Conservation (phyloP, 2,329 filamentous ascomycete genomes). For the Fragosphaeria purpurea region DNA sequence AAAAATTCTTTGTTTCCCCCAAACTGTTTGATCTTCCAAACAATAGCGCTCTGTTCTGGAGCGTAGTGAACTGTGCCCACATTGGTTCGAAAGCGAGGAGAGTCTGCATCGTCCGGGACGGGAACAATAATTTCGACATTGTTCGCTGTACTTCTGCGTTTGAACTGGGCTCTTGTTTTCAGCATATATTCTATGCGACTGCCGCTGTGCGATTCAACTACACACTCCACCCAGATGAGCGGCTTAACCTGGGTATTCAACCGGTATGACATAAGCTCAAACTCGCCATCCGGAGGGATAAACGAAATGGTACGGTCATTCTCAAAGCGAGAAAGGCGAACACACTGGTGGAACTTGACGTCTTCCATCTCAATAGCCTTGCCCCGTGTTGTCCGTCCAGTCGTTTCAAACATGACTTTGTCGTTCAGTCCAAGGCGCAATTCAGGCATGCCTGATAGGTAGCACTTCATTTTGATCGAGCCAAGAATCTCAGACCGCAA, state of each 20-base stretch:
- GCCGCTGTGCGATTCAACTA: constrained; percentile 91
- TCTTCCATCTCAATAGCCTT: constrained; percentile 99
- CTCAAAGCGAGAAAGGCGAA: constrained; percentile 89
- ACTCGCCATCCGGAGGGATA: constrained; percentile 95
- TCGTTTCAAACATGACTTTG: constrained; percentile 99
- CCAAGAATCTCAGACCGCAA: constrained; percentile 92
- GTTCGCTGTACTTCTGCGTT: constrained; percentile 92
- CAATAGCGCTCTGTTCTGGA: constrained; percentile 91
- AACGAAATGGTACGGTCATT: constrained; percentile 98
- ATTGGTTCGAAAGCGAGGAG: constrained; percentile 91
- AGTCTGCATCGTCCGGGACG: constrained; percentile 93
- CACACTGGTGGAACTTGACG: constrained; percentile 98
- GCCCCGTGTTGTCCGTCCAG: constrained; percentile 81
- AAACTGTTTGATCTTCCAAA: constrained; percentile 99
- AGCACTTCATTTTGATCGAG: constrained; percentile 99
- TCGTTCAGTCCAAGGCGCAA: constrained; percentile 89
- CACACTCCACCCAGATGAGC: constrained; percentile 96
- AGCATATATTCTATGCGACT: constrained; percentile 98
- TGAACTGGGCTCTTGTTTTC: constrained; percentile 96
- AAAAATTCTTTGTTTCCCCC: constrained; percentile 97
- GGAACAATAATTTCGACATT: constrained; percentile 98
- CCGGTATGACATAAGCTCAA: constrained; percentile 98
- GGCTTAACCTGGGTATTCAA: constrained; percentile 98
- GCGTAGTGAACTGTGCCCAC: constrained; percentile 96
- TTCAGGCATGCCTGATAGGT: constrained; percentile 96